These are phyloP conservation scores for Sphaerobolus stellatus DNA, from an alignment of 1,284 basidiomycete genomes.

Conservation along the genomic window DNA sequence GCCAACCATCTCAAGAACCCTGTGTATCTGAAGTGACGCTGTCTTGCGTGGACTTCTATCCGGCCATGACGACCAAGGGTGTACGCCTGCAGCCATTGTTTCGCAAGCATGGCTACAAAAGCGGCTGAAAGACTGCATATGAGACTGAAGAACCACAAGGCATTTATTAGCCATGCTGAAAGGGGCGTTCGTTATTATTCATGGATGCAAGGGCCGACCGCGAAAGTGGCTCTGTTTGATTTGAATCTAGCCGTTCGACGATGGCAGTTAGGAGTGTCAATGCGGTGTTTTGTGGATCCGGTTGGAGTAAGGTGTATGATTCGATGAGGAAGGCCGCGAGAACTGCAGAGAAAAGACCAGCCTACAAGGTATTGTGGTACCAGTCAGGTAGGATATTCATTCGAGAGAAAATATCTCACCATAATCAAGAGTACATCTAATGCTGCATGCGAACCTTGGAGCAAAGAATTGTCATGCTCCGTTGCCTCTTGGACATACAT, in stretches of 20 bases:
- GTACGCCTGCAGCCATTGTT: conserved; percentile 46
- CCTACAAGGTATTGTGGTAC: conserved; percentile 27
- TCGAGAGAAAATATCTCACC: conserved; percentile 17
- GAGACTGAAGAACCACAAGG: conserved; percentile 43
- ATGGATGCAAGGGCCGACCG: not conserved
- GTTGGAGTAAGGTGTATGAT: conserved; percentile 37
- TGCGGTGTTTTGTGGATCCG: conserved; percentile 37
- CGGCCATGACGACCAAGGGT: conserved; percentile 15
- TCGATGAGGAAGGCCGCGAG: conserved; percentile 46
- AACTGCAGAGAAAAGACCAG: conserved; percentile 47
- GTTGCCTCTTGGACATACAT: conserved; percentile 13
- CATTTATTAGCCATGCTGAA: conserved; percentile 40
- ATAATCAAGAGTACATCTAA: conserved; percentile 48
- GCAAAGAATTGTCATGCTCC: conserved; percentile 9
- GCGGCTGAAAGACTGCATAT: conserved; percentile 41
- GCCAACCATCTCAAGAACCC: conserved; percentile 20
- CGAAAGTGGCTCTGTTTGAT: not conserved
- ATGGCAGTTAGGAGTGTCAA: conserved; percentile 31
- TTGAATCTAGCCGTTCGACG: not conserved
- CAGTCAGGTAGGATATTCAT: not conserved
- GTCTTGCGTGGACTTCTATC: conserved; percentile 3
- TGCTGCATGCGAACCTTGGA: conserved; percentile 42
- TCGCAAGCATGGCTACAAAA: conserved; percentile 43
- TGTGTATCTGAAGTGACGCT: conserved; percentile 16
- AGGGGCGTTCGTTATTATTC: conserved; percentile 25